Base-by-base conservation (phyloP, 257 asterid species). In the Ligustrum vulgare region DNA sequence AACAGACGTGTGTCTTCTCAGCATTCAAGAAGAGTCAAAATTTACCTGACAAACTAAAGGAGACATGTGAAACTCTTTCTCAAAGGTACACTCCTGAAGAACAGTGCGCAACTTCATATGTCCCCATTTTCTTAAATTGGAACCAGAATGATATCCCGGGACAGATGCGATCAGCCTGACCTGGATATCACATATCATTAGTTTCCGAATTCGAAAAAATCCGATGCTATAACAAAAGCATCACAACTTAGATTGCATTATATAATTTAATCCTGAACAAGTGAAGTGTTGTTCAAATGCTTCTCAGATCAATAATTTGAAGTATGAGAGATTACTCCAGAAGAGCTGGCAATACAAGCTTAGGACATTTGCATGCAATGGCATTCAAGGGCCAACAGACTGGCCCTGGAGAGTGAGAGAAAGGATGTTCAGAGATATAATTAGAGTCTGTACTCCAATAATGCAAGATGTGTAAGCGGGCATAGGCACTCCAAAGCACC, bases 91-190 rank as follows among this genome's bases (percentile, higher is more conserved):
- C 80, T 90, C 98, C 78, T 94, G 97, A 73, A 94, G 97, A 74
- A 92, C 71, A 75, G 96, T 86, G 64, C 96, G 91, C 74, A 94
- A 79, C 90, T 94, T 94, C 98, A 94, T 94, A 78, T 94, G 99
- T 75, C 99, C 99, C 99, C 99, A 94, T 84, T 91, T 94, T 79
- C 75, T 92, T 72, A 92, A 84, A 79, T 83, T 89, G 75, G 96
- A 66, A 70, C 98, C 98, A 47, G 93, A 76, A 84, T 92, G 97
- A 83, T 94, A 94, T 76, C 99, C 99, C 36, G 99, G 99, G 56
- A 94, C 97, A 25, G 99, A 94, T 71, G 96, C 98, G 79, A 94
- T 85, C 73, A 94, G 94, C 88, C 98, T 91, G 70, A 94, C 99
- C 99, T 94, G 91, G 70, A 70, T 73, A 80, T 62, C 47, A 68